Conservation (phyloP, 1,284 basidiomycete genomes). For the Trichosporon ovoides region DNA sequence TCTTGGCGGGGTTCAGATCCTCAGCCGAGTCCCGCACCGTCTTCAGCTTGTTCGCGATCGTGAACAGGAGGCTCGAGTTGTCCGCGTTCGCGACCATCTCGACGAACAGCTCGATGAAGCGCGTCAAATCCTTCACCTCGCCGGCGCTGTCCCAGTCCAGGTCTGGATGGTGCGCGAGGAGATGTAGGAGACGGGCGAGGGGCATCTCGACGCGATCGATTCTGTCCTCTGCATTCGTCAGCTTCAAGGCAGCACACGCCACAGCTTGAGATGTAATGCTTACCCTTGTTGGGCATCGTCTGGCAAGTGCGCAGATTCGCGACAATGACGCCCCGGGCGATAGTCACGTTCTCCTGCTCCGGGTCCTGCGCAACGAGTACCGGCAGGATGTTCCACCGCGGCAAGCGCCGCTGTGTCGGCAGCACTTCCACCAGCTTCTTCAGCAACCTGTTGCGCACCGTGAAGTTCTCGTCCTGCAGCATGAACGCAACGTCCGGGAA, state of each 20-base stretch:
- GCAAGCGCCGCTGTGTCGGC: slow-evolving; percentile 58
- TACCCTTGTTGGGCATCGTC: neutral
- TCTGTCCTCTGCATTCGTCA: slow-evolving; percentile 51
- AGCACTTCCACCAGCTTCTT: slow-evolving; percentile 66
- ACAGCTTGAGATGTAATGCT: neutral
- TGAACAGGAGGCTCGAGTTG: slow-evolving; percentile 75
- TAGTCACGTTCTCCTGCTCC: slow-evolving; percentile 61
- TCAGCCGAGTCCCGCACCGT: slow-evolving; percentile 59
- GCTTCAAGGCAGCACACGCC: neutral
- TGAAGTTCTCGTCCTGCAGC: slow-evolving; percentile 81
- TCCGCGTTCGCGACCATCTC: slow-evolving; percentile 67
- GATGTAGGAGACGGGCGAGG: slow-evolving; percentile 77
- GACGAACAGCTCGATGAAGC: slow-evolving; percentile 87
- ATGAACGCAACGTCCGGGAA: slow-evolving; percentile 70
- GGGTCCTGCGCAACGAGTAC: slow-evolving; percentile 90
- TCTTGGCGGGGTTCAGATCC: slow-evolving; percentile 17
- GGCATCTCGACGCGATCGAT: slow-evolving; percentile 70
- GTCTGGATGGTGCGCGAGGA: slow-evolving; percentile 82
- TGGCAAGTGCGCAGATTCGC: neutral
- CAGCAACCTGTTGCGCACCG: slow-evolving; percentile 74
- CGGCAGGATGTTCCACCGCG: slow-evolving; percentile 73
- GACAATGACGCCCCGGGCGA: slow-evolving; percentile 22
- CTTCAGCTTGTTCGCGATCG: slow-evolving; percentile 77
- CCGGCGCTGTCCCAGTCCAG: slow-evolving; percentile 49
- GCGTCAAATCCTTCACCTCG: slow-evolving; percentile 65